phyloP scores from a whole-genome alignment of 345 rosid species.

The Pistacia atlantica region DNA sequence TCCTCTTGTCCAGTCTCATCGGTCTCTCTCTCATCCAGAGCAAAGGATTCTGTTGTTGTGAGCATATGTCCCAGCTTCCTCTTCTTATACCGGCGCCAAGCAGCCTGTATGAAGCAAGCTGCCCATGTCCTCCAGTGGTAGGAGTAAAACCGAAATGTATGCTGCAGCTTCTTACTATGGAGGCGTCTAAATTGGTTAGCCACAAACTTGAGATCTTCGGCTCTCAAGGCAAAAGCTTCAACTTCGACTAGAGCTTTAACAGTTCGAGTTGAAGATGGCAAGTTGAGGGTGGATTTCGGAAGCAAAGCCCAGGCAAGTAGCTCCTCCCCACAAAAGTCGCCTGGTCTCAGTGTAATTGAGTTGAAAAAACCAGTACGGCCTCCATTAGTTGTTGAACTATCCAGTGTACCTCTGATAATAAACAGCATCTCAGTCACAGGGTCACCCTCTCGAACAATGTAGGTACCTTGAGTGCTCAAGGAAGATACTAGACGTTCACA shows the following conservation, averaged over 20 bases:
- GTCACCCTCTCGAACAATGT: conserved; percentile 93
- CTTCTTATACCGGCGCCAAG: conserved; percentile 81
- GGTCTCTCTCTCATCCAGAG: conserved; percentile 26
- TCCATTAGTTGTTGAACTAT: conserved; percentile 92
- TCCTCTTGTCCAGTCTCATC: conserved; percentile 27
- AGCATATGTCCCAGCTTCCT: conserved; percentile 53
- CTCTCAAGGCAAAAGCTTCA: conserved; percentile 89
- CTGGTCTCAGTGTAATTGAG: conserved; percentile 71
- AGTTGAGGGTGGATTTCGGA: conserved; percentile 68
- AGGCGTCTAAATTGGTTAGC: conserved; percentile 90
- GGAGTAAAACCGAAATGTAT: conserved; percentile 85
- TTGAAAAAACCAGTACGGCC: conserved; percentile 96
- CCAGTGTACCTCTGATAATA: conserved; percentile 80
- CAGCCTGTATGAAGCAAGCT: conserved; percentile 91
- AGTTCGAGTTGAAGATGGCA: conserved; percentile 94
- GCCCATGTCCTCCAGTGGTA: conserved; percentile 99
- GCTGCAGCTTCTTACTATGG: conserved; percentile 95
- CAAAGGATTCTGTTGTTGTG: conserved; percentile 46
- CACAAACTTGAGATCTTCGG: conserved; percentile 90
- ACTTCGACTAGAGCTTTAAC: conserved; percentile 85
- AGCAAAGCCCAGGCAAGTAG: conserved; percentile 93
- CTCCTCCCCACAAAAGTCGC: conserved; percentile 97
- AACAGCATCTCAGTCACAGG: conserved; percentile 93
- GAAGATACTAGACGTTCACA: conserved; percentile 88
- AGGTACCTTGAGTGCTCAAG: conserved; percentile 76